Evolutionary conservation across 345 rosid species (phyloP), one percentile per base, ranked within the genome.

Genomic region (Arabidopsis arenosa): DNA sequence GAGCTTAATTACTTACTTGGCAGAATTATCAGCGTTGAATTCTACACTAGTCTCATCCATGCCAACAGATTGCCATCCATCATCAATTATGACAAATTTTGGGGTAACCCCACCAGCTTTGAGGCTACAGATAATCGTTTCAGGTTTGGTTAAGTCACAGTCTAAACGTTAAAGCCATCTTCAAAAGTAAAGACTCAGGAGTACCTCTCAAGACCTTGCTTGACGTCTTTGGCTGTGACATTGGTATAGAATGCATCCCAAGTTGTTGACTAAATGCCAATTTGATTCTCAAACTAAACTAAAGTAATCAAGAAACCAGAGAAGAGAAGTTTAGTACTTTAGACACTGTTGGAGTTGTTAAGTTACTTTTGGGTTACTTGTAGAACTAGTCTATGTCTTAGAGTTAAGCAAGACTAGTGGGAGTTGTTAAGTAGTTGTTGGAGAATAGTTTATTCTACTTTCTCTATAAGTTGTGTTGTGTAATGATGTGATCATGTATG

Each of bases 61-160:
- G 45, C 80, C 86, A 32, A 89, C 94, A 58, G 65, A 81, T 88
- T 88, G 92, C 90, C 95, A 88, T 63, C 89, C 89, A 70, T 90
- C 92, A 63, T 90, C 95, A 3, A 90, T 79, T 48, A 90, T 83
- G 23, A 90, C 76, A 77, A 85, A 86, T 60, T 77, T 87, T 2
- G 90, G 89, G 6, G 86, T 54, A 65, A 79, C 81, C 26, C 87
- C 87, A 67, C 89, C 90, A 39, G 84, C 85, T 8, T 28, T 66
- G 36, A 88, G 80, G 60, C 92, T 90, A 70, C 37, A 17, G 35
- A 63, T 9, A 32, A 53, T 30, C 7, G 37, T 35, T 58, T 7
- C 52, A 18, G 11, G 5, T 70, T 43, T 55, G 41, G 15, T 41
- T 70, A 56, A 44, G 35, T 41, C 17, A 39, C 12, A 55, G n/a